A percentile compares a stretch with the other conserved stretches of the same genome.
phyloP scores from a whole-genome alignment of 164 flowering plant genomes.

The Akebia trifoliata region DNA sequence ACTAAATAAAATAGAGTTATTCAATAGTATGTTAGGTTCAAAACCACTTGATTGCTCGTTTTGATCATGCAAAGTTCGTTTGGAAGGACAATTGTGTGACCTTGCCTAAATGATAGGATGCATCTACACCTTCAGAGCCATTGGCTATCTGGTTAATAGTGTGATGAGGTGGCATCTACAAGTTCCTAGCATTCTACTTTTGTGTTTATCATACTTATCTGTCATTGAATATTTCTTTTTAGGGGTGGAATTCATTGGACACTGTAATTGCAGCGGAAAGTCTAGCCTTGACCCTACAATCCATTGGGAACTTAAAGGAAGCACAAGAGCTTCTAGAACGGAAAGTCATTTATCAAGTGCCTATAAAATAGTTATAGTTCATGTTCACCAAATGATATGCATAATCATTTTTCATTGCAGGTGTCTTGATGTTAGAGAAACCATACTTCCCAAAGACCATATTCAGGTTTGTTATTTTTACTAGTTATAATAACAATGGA shows the following conservation, averaged over 20 bases:
- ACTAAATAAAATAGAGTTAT: too few species aligned
- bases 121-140: neutral
- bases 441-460: slow-evolving; percentile 55
- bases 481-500: neutral
- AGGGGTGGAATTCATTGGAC: slow-evolving; percentile 87
- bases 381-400: neutral
- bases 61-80: neutral
- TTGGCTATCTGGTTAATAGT: neutral
- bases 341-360: slow-evolving; percentile 22
- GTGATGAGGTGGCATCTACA: neutral
- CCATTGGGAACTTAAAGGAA: slow-evolving; percentile 54
- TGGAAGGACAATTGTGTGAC: neutral
- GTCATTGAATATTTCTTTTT: slow-evolving; percentile 6
- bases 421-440: slow-evolving; percentile 66
- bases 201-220: neutral
- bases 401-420: slow-evolving; percentile 28
- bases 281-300: slow-evolving; percentile 57
- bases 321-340: slow-evolving; percentile 66
- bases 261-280: slow-evolving; percentile 73
- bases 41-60: neutral
- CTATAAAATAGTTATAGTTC: neutral
- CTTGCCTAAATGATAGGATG: neutral
- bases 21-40: too few species aligned
- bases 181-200: neutral
- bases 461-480: slow-evolving; percentile 50